Conservation (phyloP, 495 filamentous ascomycete genomes). For the Aspergillus panamensis region DNA sequence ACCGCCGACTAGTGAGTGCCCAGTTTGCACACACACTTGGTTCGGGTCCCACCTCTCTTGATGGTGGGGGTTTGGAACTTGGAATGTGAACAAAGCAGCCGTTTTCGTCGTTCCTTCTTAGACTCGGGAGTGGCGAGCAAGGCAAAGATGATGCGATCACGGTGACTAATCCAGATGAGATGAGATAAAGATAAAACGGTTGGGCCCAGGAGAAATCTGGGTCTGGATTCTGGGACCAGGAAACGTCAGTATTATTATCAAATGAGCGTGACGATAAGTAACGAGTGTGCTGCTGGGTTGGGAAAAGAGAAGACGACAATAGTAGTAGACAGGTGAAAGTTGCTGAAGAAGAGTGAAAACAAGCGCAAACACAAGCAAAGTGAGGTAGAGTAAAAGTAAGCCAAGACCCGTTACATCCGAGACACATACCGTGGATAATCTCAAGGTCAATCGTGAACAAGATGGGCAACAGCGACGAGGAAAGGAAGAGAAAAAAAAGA, state of each 20-base stretch:
- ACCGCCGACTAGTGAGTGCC: constrained; percentile 10
- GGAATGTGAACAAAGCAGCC: constrained; percentile 19
- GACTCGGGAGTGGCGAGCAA: constrained; percentile 3
- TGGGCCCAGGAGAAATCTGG: neutral
- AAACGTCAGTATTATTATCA: neutral
- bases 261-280: neutral
- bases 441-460: neutral
- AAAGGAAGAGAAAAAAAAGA: neutral
- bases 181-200: constrained; percentile 9
- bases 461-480: neutral
- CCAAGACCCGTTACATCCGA: constrained; percentile 14
- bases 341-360: neutral
- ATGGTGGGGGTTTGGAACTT: neutral
- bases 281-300: neutral
- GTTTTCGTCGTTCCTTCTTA: constrained; percentile 23
- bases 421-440: constrained; percentile 15
- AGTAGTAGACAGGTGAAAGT: too few relatives aligned
- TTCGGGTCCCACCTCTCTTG: constrained; percentile 21
- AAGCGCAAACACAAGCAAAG: neutral
- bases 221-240: neutral
- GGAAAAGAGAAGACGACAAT: neutral
- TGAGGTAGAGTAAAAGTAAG: neutral
- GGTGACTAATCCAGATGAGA: constrained; percentile 19
- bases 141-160: constrained; percentile 23
- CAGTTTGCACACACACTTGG: constrained; percentile 19